Conservation (phyloP, 1,284 basidiomycete species). For the Apiotrichum siamense region DNA sequence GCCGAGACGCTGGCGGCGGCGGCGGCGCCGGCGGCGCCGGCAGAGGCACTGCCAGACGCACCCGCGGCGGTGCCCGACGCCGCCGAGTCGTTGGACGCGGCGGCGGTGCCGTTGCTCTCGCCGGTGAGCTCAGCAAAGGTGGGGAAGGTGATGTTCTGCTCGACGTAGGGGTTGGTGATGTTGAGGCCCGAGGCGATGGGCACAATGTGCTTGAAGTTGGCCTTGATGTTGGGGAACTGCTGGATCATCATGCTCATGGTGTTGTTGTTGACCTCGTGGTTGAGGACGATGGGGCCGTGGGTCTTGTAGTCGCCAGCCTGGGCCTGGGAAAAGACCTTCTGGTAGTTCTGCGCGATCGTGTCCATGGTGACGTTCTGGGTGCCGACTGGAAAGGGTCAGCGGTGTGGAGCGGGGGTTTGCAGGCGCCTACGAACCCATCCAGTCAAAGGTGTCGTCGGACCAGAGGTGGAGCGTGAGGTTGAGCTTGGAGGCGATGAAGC, state of each 20-base stretch:
- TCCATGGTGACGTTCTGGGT: slow-evolving; percentile 34
- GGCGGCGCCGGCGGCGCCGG: background rate
- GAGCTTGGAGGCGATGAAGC: slow-evolving; percentile 50
- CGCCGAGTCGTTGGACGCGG: background rate
- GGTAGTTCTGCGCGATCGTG: slow-evolving; percentile 49
- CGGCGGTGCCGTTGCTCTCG: background rate
- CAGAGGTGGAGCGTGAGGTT: slow-evolving; percentile 52
- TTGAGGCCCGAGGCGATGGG: slow-evolving; percentile 47
- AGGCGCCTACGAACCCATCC: slow-evolving; percentile 18
- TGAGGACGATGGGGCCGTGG: slow-evolving; percentile 48
- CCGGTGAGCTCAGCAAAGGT: slow-evolving; percentile 25
- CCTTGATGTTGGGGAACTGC: slow-evolving; percentile 37
- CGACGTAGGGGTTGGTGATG: slow-evolving; percentile 49
- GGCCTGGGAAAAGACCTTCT: slow-evolving; percentile 43
- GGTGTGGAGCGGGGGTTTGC: background rate
- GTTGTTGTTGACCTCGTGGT: slow-evolving; percentile 49
- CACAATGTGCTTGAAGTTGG: slow-evolving; percentile 41
- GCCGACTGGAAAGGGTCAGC: slow-evolving; percentile 23
- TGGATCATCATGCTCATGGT: slow-evolving; percentile 44
- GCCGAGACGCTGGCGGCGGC: background rate
- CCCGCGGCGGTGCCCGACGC: background rate
- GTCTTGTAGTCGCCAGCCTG: slow-evolving; percentile 41
- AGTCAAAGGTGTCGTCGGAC: slow-evolving; percentile 51
- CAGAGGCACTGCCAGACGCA: background rate
- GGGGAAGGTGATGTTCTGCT: slow-evolving; percentile 44